phyloP scores from a whole-genome alignment of 768 basidiomycete genomes.

The Cubamyces lactineus region DNA sequence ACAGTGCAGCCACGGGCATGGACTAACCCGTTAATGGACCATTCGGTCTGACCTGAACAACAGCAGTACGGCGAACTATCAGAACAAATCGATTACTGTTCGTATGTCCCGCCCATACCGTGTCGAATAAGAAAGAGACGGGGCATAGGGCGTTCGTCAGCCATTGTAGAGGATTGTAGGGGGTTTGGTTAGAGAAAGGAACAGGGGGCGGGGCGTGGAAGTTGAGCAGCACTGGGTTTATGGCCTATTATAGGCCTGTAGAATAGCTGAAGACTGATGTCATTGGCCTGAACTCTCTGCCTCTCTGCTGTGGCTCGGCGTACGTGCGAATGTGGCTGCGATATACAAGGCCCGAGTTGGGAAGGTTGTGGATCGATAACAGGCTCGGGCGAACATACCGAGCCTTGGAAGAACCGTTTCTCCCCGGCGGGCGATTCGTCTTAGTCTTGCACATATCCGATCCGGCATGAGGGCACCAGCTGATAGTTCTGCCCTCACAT shows the following conservation, averaged over 20 bases:
- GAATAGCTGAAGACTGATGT: not conserved
- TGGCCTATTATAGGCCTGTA: not conserved
- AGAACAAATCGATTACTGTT: conserved; percentile 50
- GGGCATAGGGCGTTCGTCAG: conserved; percentile 41
- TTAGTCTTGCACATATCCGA: too few species aligned
- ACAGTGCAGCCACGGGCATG: not conserved
- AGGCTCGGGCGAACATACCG: conserved; percentile 5
- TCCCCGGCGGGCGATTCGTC: not conserved
- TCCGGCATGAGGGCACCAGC: too few species aligned
- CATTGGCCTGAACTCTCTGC: not conserved
- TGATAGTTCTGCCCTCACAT: not conserved
- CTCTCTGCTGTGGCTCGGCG: conserved; percentile 14
- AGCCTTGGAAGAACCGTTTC: not conserved
- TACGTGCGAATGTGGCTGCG: conserved; percentile 10
- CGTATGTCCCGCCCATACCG: conserved; percentile 35
- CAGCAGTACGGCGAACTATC: not conserved
- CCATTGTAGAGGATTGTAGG: conserved; percentile 5
- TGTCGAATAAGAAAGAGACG: conserved; percentile 59
- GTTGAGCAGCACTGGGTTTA: not conserved
- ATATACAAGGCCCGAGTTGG: too few species aligned
- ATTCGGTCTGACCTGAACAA: conserved; percentile 83
- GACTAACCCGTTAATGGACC: conserved; percentile 82
- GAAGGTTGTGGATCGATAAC: not conserved
- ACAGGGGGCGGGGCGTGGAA: not conserved
- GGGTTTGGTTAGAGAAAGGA: not conserved